Evolutionary conservation across 345 rosid species (phyloP), one percentile per base, ranked within the genome.

Genomic region (Combretum micranthum): DNA sequence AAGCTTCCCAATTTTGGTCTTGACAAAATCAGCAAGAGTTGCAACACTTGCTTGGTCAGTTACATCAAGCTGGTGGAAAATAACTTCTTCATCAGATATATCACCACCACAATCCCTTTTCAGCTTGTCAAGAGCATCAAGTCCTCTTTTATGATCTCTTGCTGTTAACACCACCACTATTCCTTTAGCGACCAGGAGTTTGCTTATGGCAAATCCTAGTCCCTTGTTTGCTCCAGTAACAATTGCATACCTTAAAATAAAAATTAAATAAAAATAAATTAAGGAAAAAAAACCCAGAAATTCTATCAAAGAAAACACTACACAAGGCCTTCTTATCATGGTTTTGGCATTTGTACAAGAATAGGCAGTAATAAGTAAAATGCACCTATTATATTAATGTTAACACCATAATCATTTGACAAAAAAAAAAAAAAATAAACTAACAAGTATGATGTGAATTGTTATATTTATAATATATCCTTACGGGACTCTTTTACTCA

Each of bases 21-120:
- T 19, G 20, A 55, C 58, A 18, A 55, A 55, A 14, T 55, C 23
- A 0, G 47, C 58, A 55, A 55, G 47, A 6, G 58, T n/a, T 3
- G 16, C 19, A 55, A 39, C 45, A 18, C 58, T 55, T 15, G 58
- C 45, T 0, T 19, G 12, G 42, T 39, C 58, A 42, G n/a, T 18
- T 21, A 55, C 58, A 55, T 55, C 58, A 7, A 55, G 58, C 58
- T 39, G 58, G 45, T 55, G 58, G 45, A 55, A 55, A 55, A 55
- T 39, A 15, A 55, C 47, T 22, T 25, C 47, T 22, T 25, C 18
- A 52, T 25, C 19, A 23, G 55, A 52, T n/a, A 52, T 18, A 32
- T 32, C 39, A 32, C 39, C 39, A 15, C 14, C 6, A 25, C 3
- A 52, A 3, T 52, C 55, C 37, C 15, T 7, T 25, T 52, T 52